These are phyloP conservation scores for Solanum piurae DNA, from an alignment of 257 asterid species.

Conservation along the genomic window DNA sequence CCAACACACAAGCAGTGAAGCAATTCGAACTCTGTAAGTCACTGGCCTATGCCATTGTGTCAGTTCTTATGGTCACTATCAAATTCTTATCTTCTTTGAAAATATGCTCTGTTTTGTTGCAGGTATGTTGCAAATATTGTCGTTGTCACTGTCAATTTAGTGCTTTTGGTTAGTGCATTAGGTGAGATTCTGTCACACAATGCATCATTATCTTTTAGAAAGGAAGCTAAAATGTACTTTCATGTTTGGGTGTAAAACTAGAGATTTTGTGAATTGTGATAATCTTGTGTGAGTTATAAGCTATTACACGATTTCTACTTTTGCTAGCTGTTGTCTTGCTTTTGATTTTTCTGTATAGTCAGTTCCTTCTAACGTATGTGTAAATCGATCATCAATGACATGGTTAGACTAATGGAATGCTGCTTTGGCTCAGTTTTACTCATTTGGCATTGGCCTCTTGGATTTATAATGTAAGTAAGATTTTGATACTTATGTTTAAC, in stretches of 20 bases:
- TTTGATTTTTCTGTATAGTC: neutral
- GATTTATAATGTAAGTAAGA: conserved; percentile 34
- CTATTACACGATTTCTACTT: neutral
- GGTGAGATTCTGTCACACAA: conserved; percentile 23
- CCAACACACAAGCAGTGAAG: conserved; percentile 20
- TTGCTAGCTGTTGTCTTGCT: neutral
- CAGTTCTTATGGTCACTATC: neutral
- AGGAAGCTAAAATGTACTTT: neutral
- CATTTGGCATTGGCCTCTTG: conserved; percentile 35
- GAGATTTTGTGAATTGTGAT: neutral
- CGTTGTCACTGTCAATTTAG: conserved; percentile 23
- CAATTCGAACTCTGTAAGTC: neutral
- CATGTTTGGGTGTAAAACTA: neutral
- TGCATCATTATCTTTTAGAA: neutral
- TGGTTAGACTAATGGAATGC: conserved; percentile 45
- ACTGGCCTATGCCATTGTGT: neutral
- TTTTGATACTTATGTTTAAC: neutral
- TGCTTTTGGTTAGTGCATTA: conserved; percentile 28
- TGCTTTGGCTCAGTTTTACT: conserved; percentile 51
- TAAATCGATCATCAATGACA: conserved; percentile 9
- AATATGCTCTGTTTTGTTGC: neutral
- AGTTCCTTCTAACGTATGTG: conserved; percentile 15
- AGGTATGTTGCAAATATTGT: conserved; percentile 36
- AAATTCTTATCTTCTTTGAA: neutral
- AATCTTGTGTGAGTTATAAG: neutral